Evolutionary conservation across 345 rosid species (phyloP), one percentile per base, ranked within the genome.

Genomic region (Eucalyptus regnans): DNA sequence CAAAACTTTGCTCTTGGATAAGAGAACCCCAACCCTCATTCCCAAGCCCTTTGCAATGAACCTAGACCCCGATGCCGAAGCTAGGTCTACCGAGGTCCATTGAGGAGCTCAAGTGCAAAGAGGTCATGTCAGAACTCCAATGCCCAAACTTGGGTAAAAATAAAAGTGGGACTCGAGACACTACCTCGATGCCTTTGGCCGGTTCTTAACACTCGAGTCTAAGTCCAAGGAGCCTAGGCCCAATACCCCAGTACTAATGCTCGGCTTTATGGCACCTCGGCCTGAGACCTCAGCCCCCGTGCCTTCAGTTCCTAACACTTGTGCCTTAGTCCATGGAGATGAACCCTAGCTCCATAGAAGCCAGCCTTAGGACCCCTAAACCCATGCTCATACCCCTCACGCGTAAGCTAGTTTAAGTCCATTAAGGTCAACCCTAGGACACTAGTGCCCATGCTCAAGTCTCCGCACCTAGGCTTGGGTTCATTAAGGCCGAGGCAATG

Each of bases 211-310:
- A 52, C 58, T 52, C 2, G 4, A 52, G 58, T 52, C 58, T 52
- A 18, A 52, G 10, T 52, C 25, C 58, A 52, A 52, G 58, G 58
- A 20, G 25, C 58, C 58, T 52, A 52, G 25, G 25, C 2, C 25
- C 10, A 52, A 52, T 52, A 20, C 58, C 0, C 25, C 0, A 52
- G 5, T 52, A 20, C 0, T 20, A 0, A 20, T 52, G 25, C 25
- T 52, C 0, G 0, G 4, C 58, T 52, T 52, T 10, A 20, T 52
- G 58, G 58, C 58, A 52, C 58, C 58, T 0, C 2, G 2, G 0
- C 58, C 5, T 3, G 5, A 52, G 1, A 52, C 58, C 58, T 52
- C 0, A 20, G 5, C 0, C 25, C 25, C 0, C 0, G 25, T 52
- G 58, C 58, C 58, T 52, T 0, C 0, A 52, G 58, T 52, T 52